Percentiles rank a stretch among this genome's conserved stretches.
Conservation (phyloP, 2,329 filamentous ascomycete species). For the Tolypocladium amazonense region DNA sequence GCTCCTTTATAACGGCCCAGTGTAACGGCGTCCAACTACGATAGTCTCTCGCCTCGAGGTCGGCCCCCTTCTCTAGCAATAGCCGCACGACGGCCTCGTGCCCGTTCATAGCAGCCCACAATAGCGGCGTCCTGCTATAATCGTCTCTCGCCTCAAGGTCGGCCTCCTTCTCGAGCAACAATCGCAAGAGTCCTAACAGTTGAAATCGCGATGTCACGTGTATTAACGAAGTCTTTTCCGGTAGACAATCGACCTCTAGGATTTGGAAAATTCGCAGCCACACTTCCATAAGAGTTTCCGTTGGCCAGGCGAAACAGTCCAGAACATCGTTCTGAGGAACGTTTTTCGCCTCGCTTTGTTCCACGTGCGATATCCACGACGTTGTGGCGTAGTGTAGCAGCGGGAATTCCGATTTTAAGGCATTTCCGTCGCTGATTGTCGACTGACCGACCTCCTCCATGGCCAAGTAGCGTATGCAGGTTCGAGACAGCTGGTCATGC, state of each 20-base stretch:
- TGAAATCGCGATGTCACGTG: not conserved
- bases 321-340: not conserved
- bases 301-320: not conserved
- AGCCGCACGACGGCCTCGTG: not conserved
- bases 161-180: not conserved
- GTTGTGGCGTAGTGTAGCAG: conserved; percentile 1
- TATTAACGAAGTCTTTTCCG: not conserved
- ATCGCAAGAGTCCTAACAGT: not conserved
- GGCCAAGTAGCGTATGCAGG: conserved; percentile 14
- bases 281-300: not conserved
- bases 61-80: not conserved
- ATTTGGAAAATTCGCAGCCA: too few relatives aligned
- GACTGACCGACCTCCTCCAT: conserved; percentile 9
- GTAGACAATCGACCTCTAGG: not conserved
- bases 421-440: too few relatives aligned
- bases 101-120: not conserved
- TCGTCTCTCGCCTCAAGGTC: not conserved
- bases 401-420: not conserved
- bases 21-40: not conserved
- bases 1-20: not conserved
- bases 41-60: not conserved
- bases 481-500: conserved; percentile 7
- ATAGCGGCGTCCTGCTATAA: not conserved
- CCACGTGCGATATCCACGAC: conserved; percentile 3
- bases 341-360: conserved; percentile 1